Base-by-base conservation (phyloP, 257 asterid genomes). In the Ilex aquifolium region DNA sequence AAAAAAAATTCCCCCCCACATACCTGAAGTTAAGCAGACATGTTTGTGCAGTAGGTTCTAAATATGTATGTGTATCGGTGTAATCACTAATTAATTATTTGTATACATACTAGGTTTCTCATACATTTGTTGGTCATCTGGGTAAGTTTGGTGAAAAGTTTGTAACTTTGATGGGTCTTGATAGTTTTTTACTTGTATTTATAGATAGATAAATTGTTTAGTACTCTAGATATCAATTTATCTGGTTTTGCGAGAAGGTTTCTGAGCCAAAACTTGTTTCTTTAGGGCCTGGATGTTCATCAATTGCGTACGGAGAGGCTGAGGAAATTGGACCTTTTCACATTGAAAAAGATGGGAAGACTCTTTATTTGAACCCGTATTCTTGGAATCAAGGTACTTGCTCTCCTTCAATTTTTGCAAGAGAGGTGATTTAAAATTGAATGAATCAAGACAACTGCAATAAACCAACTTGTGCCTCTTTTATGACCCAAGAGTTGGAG, bases 291-390 rank as follows among this genome's bases (percentile, higher is more conserved):
- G 99, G 97, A 69, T 93, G 99, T 65, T 93, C 99, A 40, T 93
- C 97, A 12, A 78, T 90, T 75, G 99, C 90, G 56, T 87, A 5
- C 79, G 99, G 99, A 59, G 85, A 87, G 59, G 99, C 90, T 60
- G 97, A 93, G 85, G 97, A 93, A 75, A 44, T 93, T 62, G 99
- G 97, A 57, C 99, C 99, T 54, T 84, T 93, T 61, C 99, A 93
- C 72, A 76, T 93, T 42, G 94, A 90, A 83, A 85, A 87, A 79
- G 95, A 89, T 76, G 99, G 99, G 66, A 83, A 85, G 81, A 80
- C 74, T 62, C 87, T 90, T 65, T 93, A 93, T 75, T 77, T 80
- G 85, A 90, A 90, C 54, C 90, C 94, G 29, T 82, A 82, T 68
- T 87, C 97, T 63, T 93, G 97, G 99, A 93, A 85, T 74, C 82